Conservation (phyloP, 2,329 filamentous ascomycete genomes). For the Alternaria ethzedia region DNA sequence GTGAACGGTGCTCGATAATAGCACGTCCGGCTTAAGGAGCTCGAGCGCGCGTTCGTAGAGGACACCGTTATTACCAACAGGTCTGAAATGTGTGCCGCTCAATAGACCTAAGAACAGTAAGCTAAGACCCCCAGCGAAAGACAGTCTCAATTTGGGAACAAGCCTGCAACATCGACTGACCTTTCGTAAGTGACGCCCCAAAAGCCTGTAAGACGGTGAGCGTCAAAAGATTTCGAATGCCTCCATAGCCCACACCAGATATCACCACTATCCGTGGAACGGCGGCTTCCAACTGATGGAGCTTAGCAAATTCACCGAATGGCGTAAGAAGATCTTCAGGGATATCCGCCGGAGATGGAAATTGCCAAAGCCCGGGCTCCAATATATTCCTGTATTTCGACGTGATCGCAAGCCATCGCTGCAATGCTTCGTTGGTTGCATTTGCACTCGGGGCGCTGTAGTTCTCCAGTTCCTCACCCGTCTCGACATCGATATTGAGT, state of each 20-base stretch:
- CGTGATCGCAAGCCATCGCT: slow-evolving; percentile 24
- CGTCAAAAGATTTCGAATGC: slow-evolving; percentile 22
- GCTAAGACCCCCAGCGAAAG: not conserved
- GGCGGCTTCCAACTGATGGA: slow-evolving; percentile 43
- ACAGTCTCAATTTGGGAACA: not conserved
- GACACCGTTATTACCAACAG: slow-evolving; percentile 26
- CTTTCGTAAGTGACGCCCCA: slow-evolving; percentile 22
- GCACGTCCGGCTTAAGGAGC: slow-evolving; percentile 18
- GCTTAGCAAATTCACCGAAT: slow-evolving; percentile 57
- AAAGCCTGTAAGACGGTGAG: slow-evolving; percentile 28
- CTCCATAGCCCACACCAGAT: slow-evolving; percentile 28
- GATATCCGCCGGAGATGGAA: slow-evolving; percentile 46
- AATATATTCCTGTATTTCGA: slow-evolving; percentile 23
- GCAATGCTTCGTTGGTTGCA: slow-evolving; percentile 24
- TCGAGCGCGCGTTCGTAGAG: slow-evolving; percentile 30
- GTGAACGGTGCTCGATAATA: slow-evolving; percentile 16
- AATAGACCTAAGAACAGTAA: slow-evolving; percentile 4
- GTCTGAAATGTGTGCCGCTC: slow-evolving; percentile 11
- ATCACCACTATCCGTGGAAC: slow-evolving; percentile 24
- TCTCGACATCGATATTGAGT: slow-evolving; percentile 42
- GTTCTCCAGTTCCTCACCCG: slow-evolving; percentile 23
- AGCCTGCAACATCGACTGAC: not conserved
- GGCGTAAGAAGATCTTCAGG: slow-evolving; percentile 57
- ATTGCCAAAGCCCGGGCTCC: slow-evolving; percentile 32
- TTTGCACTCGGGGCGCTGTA: slow-evolving; percentile 22